A percentile compares a stretch with the other conserved stretches of the same genome.
phyloP scores from a whole-genome alignment of 2,329 filamentous ascomycete species.

The Cladosporium sp. region DNA sequence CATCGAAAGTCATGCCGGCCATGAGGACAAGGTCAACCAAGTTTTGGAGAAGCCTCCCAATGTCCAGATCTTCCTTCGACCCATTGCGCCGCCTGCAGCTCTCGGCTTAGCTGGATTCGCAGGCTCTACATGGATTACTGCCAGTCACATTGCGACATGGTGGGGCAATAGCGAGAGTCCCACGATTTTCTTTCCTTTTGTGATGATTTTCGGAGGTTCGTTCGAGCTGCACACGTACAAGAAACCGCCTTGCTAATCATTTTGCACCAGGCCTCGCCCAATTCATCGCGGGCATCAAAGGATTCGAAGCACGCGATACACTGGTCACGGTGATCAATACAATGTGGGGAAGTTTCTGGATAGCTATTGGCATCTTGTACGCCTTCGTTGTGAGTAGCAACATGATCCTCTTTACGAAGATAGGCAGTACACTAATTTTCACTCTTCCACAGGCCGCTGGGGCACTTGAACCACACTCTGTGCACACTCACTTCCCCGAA shows the following conservation, averaged over 20 bases:
- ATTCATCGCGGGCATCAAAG: conserved; percentile 26
- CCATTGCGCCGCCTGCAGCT: conserved; percentile 29
- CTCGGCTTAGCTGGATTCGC: conserved; percentile 29
- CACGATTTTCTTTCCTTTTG: conserved; percentile 28
- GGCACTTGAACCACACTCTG: conserved; percentile 9
- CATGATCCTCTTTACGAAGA: too few species aligned
- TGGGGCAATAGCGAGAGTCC: conserved; percentile 23
- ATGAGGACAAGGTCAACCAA: conserved; percentile 7
- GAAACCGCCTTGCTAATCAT: background rate
- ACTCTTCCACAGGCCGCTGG: conserved; percentile 2
- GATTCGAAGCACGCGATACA: conserved; percentile 21
- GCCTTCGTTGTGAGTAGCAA: conserved; percentile 4
- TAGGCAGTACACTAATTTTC: too few species aligned
- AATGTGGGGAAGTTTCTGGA: conserved; percentile 25
- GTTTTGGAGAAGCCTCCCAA: conserved; percentile 14
- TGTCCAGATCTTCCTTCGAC: conserved; percentile 25
- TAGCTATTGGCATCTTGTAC: conserved; percentile 20
- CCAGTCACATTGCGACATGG: conserved; percentile 19
- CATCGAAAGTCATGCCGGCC: conserved; percentile 4
- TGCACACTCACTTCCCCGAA: conserved; percentile 22
- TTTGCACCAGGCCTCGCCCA: conserved; percentile 21
- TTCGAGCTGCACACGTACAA: background rate
- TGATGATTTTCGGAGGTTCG: conserved; percentile 22
- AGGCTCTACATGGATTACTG: conserved; percentile 27
- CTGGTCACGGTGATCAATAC: conserved; percentile 23